Conservation (phyloP, 106 monocot species). For the Acorus calamus region DNA sequence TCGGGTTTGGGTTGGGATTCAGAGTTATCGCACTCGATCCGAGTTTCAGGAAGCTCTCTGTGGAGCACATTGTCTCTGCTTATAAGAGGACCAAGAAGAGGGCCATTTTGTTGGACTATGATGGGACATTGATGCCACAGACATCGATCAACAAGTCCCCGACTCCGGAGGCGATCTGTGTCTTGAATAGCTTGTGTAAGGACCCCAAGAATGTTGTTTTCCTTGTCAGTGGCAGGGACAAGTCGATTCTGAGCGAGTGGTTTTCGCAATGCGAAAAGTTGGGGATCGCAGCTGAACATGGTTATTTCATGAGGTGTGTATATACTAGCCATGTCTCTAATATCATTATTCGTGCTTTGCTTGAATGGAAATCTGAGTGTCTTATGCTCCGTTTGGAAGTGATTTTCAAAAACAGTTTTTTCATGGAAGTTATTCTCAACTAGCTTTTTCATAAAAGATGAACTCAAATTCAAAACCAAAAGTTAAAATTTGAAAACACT, state of each 20-base stretch:
- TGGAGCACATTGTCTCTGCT: slow-evolving; percentile 33
- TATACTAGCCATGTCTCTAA: too few species aligned
- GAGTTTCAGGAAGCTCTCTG: slow-evolving; percentile 36
- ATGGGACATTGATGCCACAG: slow-evolving; percentile 44
- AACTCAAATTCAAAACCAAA: too few species aligned
- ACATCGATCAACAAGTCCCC: slow-evolving; percentile 37
- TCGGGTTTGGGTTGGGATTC: slow-evolving; percentile 39
- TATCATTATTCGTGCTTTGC: too few species aligned
- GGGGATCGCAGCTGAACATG: slow-evolving; percentile 38
- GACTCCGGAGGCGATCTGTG: slow-evolving; percentile 19
- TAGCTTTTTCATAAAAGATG: too few species aligned
- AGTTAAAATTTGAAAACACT: too few species aligned
- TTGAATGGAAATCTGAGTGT: too few species aligned
- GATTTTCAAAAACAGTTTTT: too few species aligned
- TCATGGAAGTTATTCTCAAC: too few species aligned
- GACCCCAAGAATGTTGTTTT: slow-evolving; percentile 34
- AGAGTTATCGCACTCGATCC: slow-evolving; percentile 42
- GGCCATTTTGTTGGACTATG: slow-evolving; percentile 42
- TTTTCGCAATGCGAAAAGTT: slow-evolving; percentile 31
- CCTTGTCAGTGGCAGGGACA: slow-evolving; percentile 36
- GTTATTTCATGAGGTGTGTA: slow-evolving; percentile 33
- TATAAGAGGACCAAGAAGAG: slow-evolving; percentile 40
- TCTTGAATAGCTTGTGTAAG: slow-evolving; percentile 32
- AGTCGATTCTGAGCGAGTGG: slow-evolving; percentile 27
- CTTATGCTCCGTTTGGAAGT: too few species aligned